Evolutionary conservation across 148 eudicot species (phyloP), one percentile per base, ranked within the genome.

Genomic region (Cornus suecica): DNA sequence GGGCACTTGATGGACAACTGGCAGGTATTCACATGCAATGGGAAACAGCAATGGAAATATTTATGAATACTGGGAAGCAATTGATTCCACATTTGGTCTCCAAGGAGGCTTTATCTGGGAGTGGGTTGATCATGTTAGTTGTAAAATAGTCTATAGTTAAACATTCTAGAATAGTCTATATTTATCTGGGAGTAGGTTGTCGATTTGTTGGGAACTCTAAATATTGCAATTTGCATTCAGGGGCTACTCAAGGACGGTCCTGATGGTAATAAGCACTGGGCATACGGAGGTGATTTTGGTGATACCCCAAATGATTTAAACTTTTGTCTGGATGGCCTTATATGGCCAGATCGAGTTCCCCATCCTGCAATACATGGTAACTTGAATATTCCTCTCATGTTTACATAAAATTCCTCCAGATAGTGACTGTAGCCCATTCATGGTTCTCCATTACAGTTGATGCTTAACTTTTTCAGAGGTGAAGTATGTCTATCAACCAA

Each of bases 61-160:
- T 68, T 77, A 83, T 72, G 88, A 88, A 64, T 95, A 95, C 69
- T 95, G 99, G 99, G 90, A 92, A 88, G 97, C 97, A 63, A 91
- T 95, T 83, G 99, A 92, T 82, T 86, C 73, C 81, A 95, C 93
- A 34, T 89, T 88, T 87, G 99, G 99, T 75, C 94, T 95, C 79
- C 99, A 95, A 78, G 99, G 99, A 82, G 99, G 99, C 76, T 92
- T 95, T 84, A 91, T 95, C 48, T 95, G 99, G 97, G 99, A 95
- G 34, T 95, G 99, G 99, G 97, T 86, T 80, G 99, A 95, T 85
- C 97, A 92, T 92, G 97, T 94, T 65, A 56, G 65, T 6, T 4
- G 31, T 54, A 27, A 54, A 52, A 69, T 45, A 63, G 65, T 65
- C 52, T 56, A 54, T 48, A 34, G 5, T 48, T 64, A 51, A n/a